Base-by-base conservation (phyloP, 2,329 filamentous ascomycete genomes). In the Aspergillus viridinutans region DNA sequence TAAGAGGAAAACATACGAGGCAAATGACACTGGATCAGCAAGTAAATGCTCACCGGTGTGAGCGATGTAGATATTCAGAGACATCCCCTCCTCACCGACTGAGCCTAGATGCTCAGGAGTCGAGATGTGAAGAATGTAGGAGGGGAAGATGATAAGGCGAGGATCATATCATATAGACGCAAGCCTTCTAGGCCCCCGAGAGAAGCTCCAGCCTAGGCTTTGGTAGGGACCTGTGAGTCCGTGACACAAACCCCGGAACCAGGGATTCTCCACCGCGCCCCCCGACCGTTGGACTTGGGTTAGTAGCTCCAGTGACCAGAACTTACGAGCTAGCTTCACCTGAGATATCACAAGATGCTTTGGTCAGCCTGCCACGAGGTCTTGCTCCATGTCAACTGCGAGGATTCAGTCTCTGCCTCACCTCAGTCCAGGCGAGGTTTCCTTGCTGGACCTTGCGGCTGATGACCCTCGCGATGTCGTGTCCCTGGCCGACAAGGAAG, bases 11-110 rank as follows among this genome's bases (percentile, higher is more conserved):
- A 80, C 85, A 67, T 80, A 91, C 88, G 87, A 89, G 66, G 83
- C 81, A 76, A 93, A 89, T 71, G 86, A 84, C 62, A 86, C 82
- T 64, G 87, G 85, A 78, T 96, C 90, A 74, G 90, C 84, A 74
- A 87, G 83, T 72, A 96, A 83, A 78, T 88, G 88, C 81, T 91
- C 88, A 81, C 93, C 93, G 76, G 90, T 92, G 79, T 96, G 92
- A 83, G 91, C 92, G 73, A 96, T 88, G 81, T 91, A 90, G 77
- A 96, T 87, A 79, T 90, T 86, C 74, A 93, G 85, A 80, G 90
- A 89, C 91, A 96, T 96, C 77, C 81, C 84, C 78, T 68, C 66
- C 67, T 67, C 72, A 66, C 67, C 64, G 64, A 58, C 58, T 61
- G 69, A 69, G 64, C 61, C 56, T 50, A 56, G 60, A 58, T 63